Percentiles rank a stretch among this genome's conserved stretches.
phyloP scores from a whole-genome alignment of 805 yeast species.

The Starmerella geochares region DNA sequence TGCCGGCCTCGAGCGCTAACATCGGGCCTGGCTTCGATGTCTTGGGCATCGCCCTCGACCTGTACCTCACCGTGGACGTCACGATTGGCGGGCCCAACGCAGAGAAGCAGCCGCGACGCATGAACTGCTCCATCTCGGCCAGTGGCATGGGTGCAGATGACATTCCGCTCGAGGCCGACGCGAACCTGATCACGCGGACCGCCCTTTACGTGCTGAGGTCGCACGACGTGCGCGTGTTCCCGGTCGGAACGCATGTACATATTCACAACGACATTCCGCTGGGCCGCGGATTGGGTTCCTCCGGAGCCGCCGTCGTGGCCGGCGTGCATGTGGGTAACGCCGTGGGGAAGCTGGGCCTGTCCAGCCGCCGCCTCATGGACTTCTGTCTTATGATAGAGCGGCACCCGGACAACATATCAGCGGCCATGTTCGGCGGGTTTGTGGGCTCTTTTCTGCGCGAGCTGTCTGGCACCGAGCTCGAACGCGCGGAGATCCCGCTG shows the following conservation, averaged over 20 bases:
- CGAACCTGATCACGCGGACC: conserved; percentile 80
- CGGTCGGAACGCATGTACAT: conserved; percentile 68
- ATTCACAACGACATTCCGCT: conserved; percentile 88
- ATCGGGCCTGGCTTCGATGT: conserved; percentile 99
- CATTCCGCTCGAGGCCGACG: conserved; percentile 69
- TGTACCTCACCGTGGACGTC: conserved; percentile 63
- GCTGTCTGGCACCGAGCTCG: conserved; percentile 57
- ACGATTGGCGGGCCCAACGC: conserved; percentile 42
- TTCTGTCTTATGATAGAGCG: conserved; percentile 95
- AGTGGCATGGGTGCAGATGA: conserved; percentile 67
- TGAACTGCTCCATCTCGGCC: conserved; percentile 57
- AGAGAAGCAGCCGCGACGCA: conserved; percentile 35
- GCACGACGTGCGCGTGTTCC: conserved; percentile 65
- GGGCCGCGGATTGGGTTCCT: conserved; percentile 94
- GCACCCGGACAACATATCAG: conserved; percentile 96
- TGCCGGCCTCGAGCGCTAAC: conserved; percentile 96
- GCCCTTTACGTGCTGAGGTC: conserved; percentile 87
- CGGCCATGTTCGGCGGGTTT: conserved; percentile 98
- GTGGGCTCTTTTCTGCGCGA: conserved; percentile 90
- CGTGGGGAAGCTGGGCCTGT: conserved; percentile 60
- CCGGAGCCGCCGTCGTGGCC: conserved; percentile 97
- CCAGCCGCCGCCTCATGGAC: conserved; percentile 77
- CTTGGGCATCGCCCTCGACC: conserved; percentile 75
- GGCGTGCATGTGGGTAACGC: conserved; percentile 87
- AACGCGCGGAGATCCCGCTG: conserved; percentile 71